These are phyloP conservation scores for Neurospora cerealis DNA, from an alignment of 495 filamentous ascomycete genomes.

Conservation along the genomic window DNA sequence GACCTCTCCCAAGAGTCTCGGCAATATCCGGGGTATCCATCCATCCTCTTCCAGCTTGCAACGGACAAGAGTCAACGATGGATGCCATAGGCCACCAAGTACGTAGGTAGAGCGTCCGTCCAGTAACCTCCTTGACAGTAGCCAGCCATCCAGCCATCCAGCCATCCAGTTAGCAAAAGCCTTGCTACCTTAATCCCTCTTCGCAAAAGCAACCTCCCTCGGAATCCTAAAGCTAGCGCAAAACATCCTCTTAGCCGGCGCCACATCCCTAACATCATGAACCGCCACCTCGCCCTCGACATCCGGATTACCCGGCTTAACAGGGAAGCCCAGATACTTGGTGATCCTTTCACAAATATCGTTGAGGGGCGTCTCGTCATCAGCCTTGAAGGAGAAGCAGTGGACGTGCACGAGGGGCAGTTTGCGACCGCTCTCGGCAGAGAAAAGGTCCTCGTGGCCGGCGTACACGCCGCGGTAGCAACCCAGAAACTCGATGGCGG, in stretches of 20 bases:
- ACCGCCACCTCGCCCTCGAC: slow-evolving; percentile 52
- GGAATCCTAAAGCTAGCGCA: slow-evolving; percentile 88
- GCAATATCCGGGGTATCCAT: background rate
- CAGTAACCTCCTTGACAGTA: background rate
- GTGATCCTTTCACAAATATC: slow-evolving; percentile 65
- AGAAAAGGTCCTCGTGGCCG: slow-evolving; percentile 55
- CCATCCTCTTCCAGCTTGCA: background rate
- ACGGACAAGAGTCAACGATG: background rate
- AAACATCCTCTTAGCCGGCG: slow-evolving; percentile 92
- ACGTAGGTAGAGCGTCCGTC: background rate
- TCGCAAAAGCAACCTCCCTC: slow-evolving; percentile 64
- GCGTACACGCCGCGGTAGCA: slow-evolving; percentile 74
- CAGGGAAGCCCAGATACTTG: slow-evolving; percentile 45
- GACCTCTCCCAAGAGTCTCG: background rate
- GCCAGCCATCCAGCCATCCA: background rate
- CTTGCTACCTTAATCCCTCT: slow-evolving; percentile 5
- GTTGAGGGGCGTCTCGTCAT: slow-evolving; percentile 45
- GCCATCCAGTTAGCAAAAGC: background rate
- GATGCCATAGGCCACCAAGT: background rate
- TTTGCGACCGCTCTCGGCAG: slow-evolving; percentile 34
- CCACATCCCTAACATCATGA: slow-evolving; percentile 75
- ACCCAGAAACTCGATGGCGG: slow-evolving; percentile 75
- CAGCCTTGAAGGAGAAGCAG: slow-evolving; percentile 72
- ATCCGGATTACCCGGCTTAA: slow-evolving; percentile 48
- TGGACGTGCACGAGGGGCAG: slow-evolving; percentile 86